Evolutionary conservation across 2,329 filamentous ascomycete species (phyloP), one percentile per base, ranked within the genome.

Genomic region (Madurella mycetomatis): DNA sequence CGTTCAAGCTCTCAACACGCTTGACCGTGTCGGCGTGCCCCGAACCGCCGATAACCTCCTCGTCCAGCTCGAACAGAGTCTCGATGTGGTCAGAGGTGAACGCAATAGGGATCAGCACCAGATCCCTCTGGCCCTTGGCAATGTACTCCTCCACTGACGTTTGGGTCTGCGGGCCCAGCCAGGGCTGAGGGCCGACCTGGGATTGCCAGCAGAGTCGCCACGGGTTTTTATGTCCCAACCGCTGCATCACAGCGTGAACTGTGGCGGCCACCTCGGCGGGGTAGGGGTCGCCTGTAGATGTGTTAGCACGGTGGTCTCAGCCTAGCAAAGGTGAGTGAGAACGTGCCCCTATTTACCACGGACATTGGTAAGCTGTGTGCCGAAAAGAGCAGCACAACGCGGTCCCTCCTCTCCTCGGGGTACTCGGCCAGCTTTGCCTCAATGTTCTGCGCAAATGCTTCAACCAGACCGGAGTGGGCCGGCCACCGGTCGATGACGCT

Each of bases 51-150:
- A 99, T 97, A 40, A 99, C 90, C 72, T 99, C 94, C 64, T 90
- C 80, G 69, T 99, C 94, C 49, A 99, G 76, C 71, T 99, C 94
- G 69, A 87, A 97, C 1, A 99, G 77, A 0, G 94, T 99, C 74
- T 99, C 94, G 62, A 99, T 99, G 69, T 99, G 94, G 66, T 99
- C 94, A n/a, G 90, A 95, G 0, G 94, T 99, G 69, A 99, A 99
- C 5, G 94, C 94, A 61, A 99, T 95, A 0, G 94, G 94, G 53
- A 99, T 90, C 7, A 99, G 78, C 1, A 96, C 79, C 51, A 99
- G 78, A 67, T 99, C 91, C 52, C 86, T 95, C 67, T 96, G 89
- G 1, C 92, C 94, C 72, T 94, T 91, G 67, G 88, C 84, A 61
- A 97, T 85, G 68, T 96, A 95, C 56, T 90, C 81, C 67, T 92